A percentile compares a stretch with the other conserved stretches of the same genome.
Conservation (phyloP, 1,284 basidiomycete genomes). For the Trichosporon sp. region DNA sequence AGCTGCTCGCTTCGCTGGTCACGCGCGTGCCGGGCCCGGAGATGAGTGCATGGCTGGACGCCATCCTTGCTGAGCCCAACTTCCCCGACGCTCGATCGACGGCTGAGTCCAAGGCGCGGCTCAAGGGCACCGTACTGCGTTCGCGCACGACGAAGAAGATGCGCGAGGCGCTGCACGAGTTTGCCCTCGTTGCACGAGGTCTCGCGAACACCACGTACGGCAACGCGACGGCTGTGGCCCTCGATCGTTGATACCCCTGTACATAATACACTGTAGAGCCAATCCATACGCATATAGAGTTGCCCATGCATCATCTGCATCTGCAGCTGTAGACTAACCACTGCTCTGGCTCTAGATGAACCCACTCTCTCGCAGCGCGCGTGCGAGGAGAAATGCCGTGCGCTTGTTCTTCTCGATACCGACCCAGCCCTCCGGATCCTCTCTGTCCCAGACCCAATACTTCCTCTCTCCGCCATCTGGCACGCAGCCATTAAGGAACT, state of each 20-base stretch:
- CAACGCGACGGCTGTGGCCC: conserved; percentile 39
- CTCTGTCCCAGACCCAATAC: conserved; percentile 15
- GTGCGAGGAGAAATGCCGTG: conserved; percentile 11
- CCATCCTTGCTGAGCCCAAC: conserved; percentile 56
- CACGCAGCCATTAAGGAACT: conserved; percentile 35
- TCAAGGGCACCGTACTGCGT: conserved; percentile 62
- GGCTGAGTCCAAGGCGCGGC: conserved; percentile 65
- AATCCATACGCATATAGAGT: background rate
- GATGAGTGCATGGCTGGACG: conserved; percentile 63
- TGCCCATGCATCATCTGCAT: background rate
- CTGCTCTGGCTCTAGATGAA: too few species aligned
- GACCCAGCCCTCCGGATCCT: conserved; percentile 20
- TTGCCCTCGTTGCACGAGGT: conserved; percentile 46
- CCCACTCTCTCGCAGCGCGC: conserved; percentile 14
- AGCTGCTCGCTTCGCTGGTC: conserved; percentile 63
- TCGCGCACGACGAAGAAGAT: conserved; percentile 46
- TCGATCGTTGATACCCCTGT: background rate
- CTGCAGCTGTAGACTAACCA: background rate
- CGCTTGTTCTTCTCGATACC: conserved; percentile 22
- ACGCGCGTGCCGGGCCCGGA: conserved; percentile 54
- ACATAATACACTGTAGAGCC: background rate
- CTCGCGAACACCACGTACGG: conserved; percentile 47
- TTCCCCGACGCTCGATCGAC: conserved; percentile 47
- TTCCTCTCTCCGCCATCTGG: conserved; percentile 27
- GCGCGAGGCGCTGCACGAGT: conserved; percentile 49